Conservation (phyloP, 2,329 filamentous ascomycete species). For the Exophiala mesophila region DNA sequence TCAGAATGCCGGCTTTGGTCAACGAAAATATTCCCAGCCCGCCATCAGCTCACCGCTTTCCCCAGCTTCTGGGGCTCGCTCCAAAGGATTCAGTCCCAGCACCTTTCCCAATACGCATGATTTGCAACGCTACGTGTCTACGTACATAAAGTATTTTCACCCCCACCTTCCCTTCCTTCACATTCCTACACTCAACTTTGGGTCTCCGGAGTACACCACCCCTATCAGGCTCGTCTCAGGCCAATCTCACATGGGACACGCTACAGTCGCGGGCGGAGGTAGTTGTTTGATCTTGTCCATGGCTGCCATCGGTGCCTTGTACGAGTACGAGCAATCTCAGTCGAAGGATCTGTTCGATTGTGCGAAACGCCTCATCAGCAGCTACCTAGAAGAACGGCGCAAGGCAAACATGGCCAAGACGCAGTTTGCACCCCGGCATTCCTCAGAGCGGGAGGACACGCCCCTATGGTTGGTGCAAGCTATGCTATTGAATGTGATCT, state of each 20-base stretch:
- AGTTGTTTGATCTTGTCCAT: conserved; percentile 84
- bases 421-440: conserved; percentile 38
- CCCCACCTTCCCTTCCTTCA: conserved; percentile 94
- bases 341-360: conserved; percentile 86
- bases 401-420: conserved; percentile 72
- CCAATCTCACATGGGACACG: conserved; percentile 48
- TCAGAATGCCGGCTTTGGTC: conserved; percentile 53
- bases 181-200: conserved; percentile 85
- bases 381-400: conserved; percentile 85
- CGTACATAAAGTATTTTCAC: conserved; percentile 89
- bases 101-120: conserved; percentile 75
- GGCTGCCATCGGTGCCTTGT: conserved; percentile 80
- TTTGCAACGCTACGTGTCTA: conserved; percentile 81
- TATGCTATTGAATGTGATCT: conserved; percentile 93
- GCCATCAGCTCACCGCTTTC: conserved; percentile 49
- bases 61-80: conserved; percentile 36
- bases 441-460: conserved; percentile 48
- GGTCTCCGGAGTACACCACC: conserved; percentile 63
- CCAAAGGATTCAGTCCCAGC: conserved; percentile 38
- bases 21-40: conserved; percentile 57
- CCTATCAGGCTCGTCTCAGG: conserved; percentile 54
- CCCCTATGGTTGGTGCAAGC: conserved; percentile 94
- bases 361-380: conserved; percentile 90
- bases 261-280: conserved; percentile 64
- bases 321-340: conserved; percentile 74